Conservation (phyloP, 2,329 filamentous ascomycete genomes). For the Clonostachys sp. region DNA sequence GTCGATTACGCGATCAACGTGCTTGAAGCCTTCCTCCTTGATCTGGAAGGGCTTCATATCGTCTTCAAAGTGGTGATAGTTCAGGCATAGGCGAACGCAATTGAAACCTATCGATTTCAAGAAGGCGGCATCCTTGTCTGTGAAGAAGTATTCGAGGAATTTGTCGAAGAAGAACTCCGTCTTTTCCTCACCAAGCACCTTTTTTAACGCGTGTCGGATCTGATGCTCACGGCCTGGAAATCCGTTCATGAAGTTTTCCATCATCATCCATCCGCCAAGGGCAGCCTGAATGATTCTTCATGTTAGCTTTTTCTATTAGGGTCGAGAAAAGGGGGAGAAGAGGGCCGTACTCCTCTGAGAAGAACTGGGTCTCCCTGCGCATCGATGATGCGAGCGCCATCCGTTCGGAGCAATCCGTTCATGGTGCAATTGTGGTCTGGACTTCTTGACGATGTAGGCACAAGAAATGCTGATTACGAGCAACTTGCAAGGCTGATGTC, state of each 20-base stretch:
- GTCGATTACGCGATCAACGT: conserved; percentile 41
- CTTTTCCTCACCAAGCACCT: conserved; percentile 49
- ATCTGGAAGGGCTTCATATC: conserved; percentile 43
- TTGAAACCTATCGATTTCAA: conserved; percentile 50
- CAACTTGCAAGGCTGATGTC: too few relatives aligned
- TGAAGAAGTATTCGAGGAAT: conserved; percentile 54
- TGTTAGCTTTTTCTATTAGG: not conserved
- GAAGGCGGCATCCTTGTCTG: conserved; percentile 50
- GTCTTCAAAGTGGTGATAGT: conserved; percentile 52
- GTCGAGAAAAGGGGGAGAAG: not conserved
- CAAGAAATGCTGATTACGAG: too few relatives aligned
- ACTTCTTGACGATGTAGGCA: too few relatives aligned
- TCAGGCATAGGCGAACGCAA: conserved; percentile 53
- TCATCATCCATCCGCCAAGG: conserved; percentile 25
- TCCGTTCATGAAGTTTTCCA: conserved; percentile 61
- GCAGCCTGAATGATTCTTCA: conserved; percentile 8
- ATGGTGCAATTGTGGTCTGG: not conserved
- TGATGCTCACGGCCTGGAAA: conserved; percentile 53
- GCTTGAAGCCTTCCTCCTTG: conserved; percentile 42
- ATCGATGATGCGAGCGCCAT: conserved; percentile 31
- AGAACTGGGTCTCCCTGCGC: conserved; percentile 35
- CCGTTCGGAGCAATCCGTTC: conserved; percentile 13
- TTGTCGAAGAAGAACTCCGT: conserved; percentile 57
- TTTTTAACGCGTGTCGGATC: conserved; percentile 45
- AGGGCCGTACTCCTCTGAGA: conserved; percentile 21